A percentile compares a stretch with the other conserved stretches of the same genome.
Evolutionary conservation across 345 rosid species (phyloP).

Genomic region (Rhodamnia rubescens): DNA sequence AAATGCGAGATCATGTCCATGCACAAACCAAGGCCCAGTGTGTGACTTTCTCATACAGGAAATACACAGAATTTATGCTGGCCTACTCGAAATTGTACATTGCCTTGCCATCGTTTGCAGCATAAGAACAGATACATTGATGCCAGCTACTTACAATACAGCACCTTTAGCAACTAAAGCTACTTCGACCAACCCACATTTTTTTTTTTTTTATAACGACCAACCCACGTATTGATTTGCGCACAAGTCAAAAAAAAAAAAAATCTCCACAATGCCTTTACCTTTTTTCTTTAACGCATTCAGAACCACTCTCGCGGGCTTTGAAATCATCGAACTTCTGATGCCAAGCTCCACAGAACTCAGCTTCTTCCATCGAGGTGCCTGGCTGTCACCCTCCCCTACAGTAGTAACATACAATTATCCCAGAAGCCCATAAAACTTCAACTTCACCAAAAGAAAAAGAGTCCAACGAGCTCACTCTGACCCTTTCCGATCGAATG

Average conservation of each 20-base stretch:
- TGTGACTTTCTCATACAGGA: background rate
- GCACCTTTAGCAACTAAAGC: background rate
- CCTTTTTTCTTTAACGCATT: slow-evolving; percentile 44
- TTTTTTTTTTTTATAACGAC: too few species aligned
- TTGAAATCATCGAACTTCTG: slow-evolving; percentile 44
- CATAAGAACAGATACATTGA: background rate
- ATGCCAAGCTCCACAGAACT: slow-evolving; percentile 52
- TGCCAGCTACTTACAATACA: background rate
- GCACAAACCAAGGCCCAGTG: background rate
- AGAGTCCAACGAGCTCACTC: background rate
- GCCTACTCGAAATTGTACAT: background rate
- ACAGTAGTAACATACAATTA: background rate
- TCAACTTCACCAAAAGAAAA: background rate
- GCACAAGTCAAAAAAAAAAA: background rate
- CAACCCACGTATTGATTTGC: background rate
- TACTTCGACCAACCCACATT: background rate
- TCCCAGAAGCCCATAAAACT: background rate
- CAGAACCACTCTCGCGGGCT: slow-evolving; percentile 47
- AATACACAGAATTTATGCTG: background rate
- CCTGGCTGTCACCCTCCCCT: slow-evolving; percentile 4
- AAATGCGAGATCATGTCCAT: background rate
- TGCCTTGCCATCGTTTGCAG: background rate
- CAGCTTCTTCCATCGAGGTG: slow-evolving; percentile 32
- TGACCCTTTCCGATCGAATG: background rate
- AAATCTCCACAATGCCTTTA: background rate